Conservation (phyloP, 257 asterid species). For the Lantana camara region DNA sequence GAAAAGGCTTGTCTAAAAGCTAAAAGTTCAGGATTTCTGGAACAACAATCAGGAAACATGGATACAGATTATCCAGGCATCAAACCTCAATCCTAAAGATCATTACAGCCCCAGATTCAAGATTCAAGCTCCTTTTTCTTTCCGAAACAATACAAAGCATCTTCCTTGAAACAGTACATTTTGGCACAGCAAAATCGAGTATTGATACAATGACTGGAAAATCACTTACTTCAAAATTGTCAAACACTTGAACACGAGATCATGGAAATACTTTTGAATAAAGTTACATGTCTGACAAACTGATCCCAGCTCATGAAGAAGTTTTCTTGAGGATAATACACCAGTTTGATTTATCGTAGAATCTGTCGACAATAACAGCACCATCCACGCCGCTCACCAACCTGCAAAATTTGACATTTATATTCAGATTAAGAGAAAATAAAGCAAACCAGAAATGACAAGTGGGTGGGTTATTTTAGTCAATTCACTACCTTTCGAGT, state of each 20-base stretch:
- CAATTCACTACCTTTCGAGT: conserved; percentile 73
- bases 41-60: no score
- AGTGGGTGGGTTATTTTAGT: background rate
- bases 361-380: conserved; percentile 74
- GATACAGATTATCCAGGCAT: no score
- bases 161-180: no score
- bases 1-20: no score
- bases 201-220: background rate
- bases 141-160: no score
- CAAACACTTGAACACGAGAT: background rate
- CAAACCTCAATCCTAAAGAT: no score
- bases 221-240: background rate
- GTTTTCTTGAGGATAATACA: conserved; percentile 89
- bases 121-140: no score
- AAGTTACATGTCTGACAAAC: conserved; percentile 2
- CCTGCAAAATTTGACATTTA: conserved; percentile 41
- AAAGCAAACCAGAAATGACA: no score
- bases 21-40: no score
- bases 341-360: conserved; percentile 95
- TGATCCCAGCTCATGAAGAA: conserved; percentile 28
- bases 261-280: background rate
- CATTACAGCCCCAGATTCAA: no score
- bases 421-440: no score
- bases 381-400: conserved; percentile 65
- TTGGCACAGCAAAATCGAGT: no score